Evolutionary conservation across 75 land plant genomes (phyloP).

Genomic region (Selaginella moellendorffii): DNA sequence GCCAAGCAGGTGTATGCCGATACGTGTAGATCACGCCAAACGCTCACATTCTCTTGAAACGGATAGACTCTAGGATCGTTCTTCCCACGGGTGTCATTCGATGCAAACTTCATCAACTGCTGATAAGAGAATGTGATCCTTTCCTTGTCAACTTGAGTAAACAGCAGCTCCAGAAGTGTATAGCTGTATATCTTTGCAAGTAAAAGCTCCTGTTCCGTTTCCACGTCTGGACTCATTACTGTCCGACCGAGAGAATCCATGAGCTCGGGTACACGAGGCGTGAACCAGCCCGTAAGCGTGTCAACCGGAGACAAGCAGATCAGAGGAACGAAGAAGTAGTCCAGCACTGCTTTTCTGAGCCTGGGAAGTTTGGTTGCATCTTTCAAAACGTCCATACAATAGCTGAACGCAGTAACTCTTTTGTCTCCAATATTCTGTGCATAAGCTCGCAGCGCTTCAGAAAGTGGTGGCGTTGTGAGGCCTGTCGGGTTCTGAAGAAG

Average conservation of each 20-base stretch:
- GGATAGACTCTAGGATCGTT: slow-evolving; percentile 20
- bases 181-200: slow-evolving; percentile 23
- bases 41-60: slow-evolving; percentile 24
- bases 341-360: slow-evolving; percentile 26
- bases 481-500: slow-evolving; percentile 26
- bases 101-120: slow-evolving; percentile 22
- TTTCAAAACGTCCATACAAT: slow-evolving; percentile 18
- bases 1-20: slow-evolving; percentile 36
- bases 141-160: slow-evolving; percentile 22
- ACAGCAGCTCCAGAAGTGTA: slow-evolving; percentile 22
- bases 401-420: slow-evolving; percentile 15
- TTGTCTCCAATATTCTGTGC: slow-evolving; percentile 17
- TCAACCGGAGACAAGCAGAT: slow-evolving; percentile 16
- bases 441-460: slow-evolving; percentile 16
- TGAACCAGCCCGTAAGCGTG: slow-evolving; percentile 25
- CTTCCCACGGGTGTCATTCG: slow-evolving; percentile 25
- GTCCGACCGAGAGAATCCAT: slow-evolving; percentile 4
- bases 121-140: slow-evolving; percentile 21
- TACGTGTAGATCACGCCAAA: slow-evolving; percentile 33
- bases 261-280: slow-evolving; percentile 17
- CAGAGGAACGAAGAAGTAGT: slow-evolving; percentile 21
- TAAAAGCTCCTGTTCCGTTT: slow-evolving; percentile 24
- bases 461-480: slow-evolving; percentile 12
- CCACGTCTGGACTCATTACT: slow-evolving; percentile 8
- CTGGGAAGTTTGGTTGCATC: slow-evolving; percentile 18